These are phyloP conservation scores for Ceratocystis diversiconidia DNA, from an alignment of 2,329 filamentous ascomycete genomes.

Conservation along the genomic window DNA sequence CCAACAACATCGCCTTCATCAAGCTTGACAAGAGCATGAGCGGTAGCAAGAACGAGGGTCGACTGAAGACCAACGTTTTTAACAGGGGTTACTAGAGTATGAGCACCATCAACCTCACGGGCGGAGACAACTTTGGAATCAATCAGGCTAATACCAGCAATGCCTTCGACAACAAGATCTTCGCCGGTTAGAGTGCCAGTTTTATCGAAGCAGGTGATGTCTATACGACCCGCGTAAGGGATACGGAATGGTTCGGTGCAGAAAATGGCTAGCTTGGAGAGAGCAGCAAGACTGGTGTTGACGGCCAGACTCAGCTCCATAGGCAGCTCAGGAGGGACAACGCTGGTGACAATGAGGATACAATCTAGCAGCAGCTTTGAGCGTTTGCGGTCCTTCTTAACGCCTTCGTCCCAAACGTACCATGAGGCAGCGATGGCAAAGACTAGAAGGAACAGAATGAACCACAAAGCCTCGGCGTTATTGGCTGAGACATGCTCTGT, in stretches of 20 bases:
- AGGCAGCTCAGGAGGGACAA: constrained; percentile 92
- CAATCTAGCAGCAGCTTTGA: constrained; percentile 96
- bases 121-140: constrained; percentile 44
- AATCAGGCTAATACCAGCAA: constrained; percentile 72
- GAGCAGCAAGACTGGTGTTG: constrained; percentile 87
- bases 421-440: constrained; percentile 96
- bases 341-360: constrained; percentile 91
- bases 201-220: constrained; percentile 97
- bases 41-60: constrained; percentile 82
- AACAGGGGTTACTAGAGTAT: constrained; percentile 62
- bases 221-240: constrained; percentile 85
- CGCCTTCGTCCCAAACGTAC: constrained; percentile 98
- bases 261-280: constrained; percentile 94
- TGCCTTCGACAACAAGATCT: constrained; percentile 90
- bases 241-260: constrained; percentile 98
- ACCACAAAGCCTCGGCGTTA: constrained; percentile 88
- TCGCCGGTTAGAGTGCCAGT: constrained; percentile 94
- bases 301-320: constrained; percentile 97
- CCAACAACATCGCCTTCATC: constrained; percentile 96
- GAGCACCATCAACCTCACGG: constrained; percentile 64
- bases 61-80: constrained; percentile 62
- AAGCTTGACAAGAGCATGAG: constrained; percentile 87
- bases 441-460: constrained; percentile 90
- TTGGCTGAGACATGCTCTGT: constrained; percentile 98
- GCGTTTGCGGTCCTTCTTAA: constrained; percentile 83